Percentiles rank a stretch among this genome's conserved stretches.
These are phyloP conservation scores for Colletotrichum paranaense DNA, from an alignment of 2,329 filamentous ascomycete genomes.

Conservation along the genomic window DNA sequence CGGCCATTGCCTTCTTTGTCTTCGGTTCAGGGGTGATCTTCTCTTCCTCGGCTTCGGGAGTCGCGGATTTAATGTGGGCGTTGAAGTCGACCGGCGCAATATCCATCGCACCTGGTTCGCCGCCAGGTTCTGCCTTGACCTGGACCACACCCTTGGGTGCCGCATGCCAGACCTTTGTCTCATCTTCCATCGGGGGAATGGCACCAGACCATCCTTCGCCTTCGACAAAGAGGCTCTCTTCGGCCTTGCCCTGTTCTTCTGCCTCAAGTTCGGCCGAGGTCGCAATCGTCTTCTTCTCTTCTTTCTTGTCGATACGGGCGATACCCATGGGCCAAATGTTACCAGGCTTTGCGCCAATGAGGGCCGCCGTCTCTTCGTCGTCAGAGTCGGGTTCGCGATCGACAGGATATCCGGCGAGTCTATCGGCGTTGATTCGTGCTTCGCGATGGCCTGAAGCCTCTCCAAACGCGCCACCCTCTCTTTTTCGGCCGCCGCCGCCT, in stretches of 20 bases:
- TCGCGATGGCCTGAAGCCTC: slow-evolving; percentile 52
- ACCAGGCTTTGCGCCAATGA: slow-evolving; percentile 33
- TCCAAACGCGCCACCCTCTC: slow-evolving; percentile 51
- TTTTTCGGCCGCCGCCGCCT: slow-evolving; percentile 42
- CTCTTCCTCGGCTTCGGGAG: slow-evolving; percentile 40
- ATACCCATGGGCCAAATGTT: slow-evolving; percentile 66
- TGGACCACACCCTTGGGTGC: slow-evolving; percentile 48
- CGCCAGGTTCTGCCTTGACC: slow-evolving; percentile 58
- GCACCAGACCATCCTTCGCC: slow-evolving; percentile 43
- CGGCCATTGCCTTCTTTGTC: slow-evolving; percentile 44
- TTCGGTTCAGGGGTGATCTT: slow-evolving; percentile 39
- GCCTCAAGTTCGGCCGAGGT: slow-evolving; percentile 69
- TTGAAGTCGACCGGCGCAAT: slow-evolving; percentile 57
- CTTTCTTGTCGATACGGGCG: slow-evolving; percentile 64
- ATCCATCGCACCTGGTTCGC: slow-evolving; percentile 49
- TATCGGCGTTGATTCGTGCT: slow-evolving; percentile 66
- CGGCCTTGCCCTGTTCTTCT: slow-evolving; percentile 59
- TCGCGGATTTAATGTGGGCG: slow-evolving; percentile 39
- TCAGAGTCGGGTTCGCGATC: slow-evolving; percentile 38
- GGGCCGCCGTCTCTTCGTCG: slow-evolving; percentile 39
- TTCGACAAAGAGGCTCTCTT: slow-evolving; percentile 60
- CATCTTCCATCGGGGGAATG: slow-evolving; percentile 42
- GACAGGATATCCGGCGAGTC: slow-evolving; percentile 58
- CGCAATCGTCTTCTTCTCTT: slow-evolving; percentile 63
- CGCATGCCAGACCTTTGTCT: slow-evolving; percentile 57